A percentile compares a stretch with the other conserved stretches of the same genome.
Conservation (phyloP, 108 stramenopile genomes). For the Fragilariopsis cylindrus region DNA sequence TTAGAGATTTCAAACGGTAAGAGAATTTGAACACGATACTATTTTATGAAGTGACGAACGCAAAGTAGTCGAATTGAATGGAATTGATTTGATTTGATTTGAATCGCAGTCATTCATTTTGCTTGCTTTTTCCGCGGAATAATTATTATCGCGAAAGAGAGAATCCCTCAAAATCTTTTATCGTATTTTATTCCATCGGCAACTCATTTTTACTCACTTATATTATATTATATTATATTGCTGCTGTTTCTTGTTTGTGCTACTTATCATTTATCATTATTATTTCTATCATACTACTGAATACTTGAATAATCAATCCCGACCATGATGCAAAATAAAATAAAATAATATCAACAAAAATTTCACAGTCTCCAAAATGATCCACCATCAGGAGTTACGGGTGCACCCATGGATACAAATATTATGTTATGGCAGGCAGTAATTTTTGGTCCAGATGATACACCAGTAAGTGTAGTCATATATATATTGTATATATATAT, state of each 20-base stretch:
- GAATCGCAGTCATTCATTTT: too few relatives aligned
- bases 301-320: too few relatives aligned
- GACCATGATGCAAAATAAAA: too few relatives aligned
- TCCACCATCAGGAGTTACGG: conserved; percentile 97
- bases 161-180: too few relatives aligned
- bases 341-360: not conserved
- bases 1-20: conserved; percentile 93
- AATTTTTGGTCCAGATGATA: conserved; percentile 99
- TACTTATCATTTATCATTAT: too few relatives aligned
- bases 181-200: not conserved
- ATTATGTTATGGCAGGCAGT: conserved; percentile 97
- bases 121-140: too few relatives aligned
- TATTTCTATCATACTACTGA: too few relatives aligned
- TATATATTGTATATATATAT: too few relatives aligned
- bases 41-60: not conserved
- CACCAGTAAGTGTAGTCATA: conserved; percentile 43
- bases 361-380: conserved; percentile 91
- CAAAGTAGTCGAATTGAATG: not conserved
- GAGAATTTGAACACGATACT: not conserved
- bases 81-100: not conserved
- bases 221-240: not conserved
- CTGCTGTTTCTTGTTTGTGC: not conserved
- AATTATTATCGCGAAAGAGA: too few relatives aligned
- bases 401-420: conserved; percentile 98
- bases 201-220: not conserved